Base-by-base conservation (phyloP, 2,329 filamentous ascomycete species). In the Pseudofabraea citricarpa region DNA sequence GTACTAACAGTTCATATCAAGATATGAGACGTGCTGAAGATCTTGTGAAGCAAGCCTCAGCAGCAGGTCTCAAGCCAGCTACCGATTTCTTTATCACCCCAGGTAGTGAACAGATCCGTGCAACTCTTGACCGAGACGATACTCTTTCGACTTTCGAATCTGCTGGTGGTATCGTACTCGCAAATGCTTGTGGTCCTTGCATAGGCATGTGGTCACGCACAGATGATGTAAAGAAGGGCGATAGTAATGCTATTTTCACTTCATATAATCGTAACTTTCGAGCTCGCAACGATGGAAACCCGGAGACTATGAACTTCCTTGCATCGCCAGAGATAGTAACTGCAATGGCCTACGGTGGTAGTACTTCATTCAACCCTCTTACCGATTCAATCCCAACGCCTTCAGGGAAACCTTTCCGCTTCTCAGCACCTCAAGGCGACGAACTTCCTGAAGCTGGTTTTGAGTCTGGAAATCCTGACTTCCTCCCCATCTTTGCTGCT, bases 261-360 rank as follows among this genome's bases (percentile, higher is more conserved):
- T 96, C 90, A 1, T 98, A 96, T 73, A 98, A 98, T 76, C 87
- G 93, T 48, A 98, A 98, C 71, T 98, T 98, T 74, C 87, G 87
- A 40, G 91, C 89, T 48, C 87, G 93, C 53, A 98, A 98, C 64
- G 93, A 98, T 61, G 93, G 93, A 50, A 98, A 98, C 72, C 83
- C 87, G 18, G 83, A 85, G 32, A 98, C 93, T 7, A 96, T 97
- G 90, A 98, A 97, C 75, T 98, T 98, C 71, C 79, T 98, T 41
- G 91, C 93, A 8, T 96, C 90, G 0, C 93, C 93, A 6, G 93
- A 98, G 67, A 81, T 98, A 45, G 93, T 98, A 50, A 97, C 93
- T 4, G 93, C 93, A 40, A 91, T 98, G 83, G 80, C 88, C 10
- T 98, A 95, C 67, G 85, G 90, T 32, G 93, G 93, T 42, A 81